Conservation (phyloP, 2,329 filamentous ascomycete genomes). For the Aspergillus flavus region DNA sequence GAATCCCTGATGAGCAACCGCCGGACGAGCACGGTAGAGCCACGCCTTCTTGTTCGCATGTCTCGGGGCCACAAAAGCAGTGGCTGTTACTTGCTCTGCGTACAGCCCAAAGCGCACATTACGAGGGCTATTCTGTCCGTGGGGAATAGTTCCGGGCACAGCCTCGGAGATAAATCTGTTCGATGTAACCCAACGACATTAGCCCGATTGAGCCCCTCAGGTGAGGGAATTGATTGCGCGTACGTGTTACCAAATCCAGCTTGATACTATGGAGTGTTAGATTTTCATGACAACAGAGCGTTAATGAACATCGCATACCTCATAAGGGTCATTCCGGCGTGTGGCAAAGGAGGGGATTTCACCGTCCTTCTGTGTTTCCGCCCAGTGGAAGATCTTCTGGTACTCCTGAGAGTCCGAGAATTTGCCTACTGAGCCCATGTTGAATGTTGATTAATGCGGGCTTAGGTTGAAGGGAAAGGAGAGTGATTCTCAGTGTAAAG, state of each 20-base stretch:
- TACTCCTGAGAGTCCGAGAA: slow-evolving; percentile 44
- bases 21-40: slow-evolving; percentile 60
- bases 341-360: slow-evolving; percentile 57
- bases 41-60: slow-evolving; percentile 61
- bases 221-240: slow-evolving; percentile 26
- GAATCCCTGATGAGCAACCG: slow-evolving; percentile 59
- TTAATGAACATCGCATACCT: slow-evolving; percentile 36
- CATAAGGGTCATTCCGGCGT: slow-evolving; percentile 58
- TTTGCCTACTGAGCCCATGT: slow-evolving; percentile 29
- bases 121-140: slow-evolving; percentile 42
- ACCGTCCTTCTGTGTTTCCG: slow-evolving; percentile 62
- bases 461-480: neutral
- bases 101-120: slow-evolving; percentile 41
- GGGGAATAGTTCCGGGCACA: slow-evolving; percentile 42
- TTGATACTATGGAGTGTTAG: slow-evolving; percentile 49
- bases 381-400: slow-evolving; percentile 60
- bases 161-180: slow-evolving; percentile 40
- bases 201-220: slow-evolving; percentile 28
- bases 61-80: slow-evolving; percentile 61
- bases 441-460: slow-evolving; percentile 7
- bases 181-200: slow-evolving; percentile 20
- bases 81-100: slow-evolving; percentile 57
- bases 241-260: slow-evolving; percentile 57
- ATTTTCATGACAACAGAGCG: neutral
- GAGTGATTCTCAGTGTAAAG: neutral